Base-by-base conservation (phyloP, 306 rosid species). In the Cajanus cajan region DNA sequence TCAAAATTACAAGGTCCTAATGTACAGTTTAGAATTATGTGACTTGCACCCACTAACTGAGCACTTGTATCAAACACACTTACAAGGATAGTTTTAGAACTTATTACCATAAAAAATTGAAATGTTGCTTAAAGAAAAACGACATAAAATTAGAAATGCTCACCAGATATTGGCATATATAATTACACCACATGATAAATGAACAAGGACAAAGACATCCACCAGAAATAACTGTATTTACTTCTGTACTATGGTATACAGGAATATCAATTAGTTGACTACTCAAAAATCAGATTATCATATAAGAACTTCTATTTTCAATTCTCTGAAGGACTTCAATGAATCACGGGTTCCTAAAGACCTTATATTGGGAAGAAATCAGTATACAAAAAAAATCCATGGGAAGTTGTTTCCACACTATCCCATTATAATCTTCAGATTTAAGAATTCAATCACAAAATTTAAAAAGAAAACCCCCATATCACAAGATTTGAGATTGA, bases 81-180 rank as follows among this genome's bases (percentile, higher is more conserved):
- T 1, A 48, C 67, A 68, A 4, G 50, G 33, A 55, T 70, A n/a
- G 70, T 47, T 77, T 47, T 47, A 57, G 22, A 66, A 73, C 76
- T 78, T 66, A 37, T 2, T 15, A 44, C 21, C n/a, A 36, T 19
- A 31, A 72, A 52, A 52, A 39, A 37, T 19, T 34, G 22, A 22
- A 82, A 63, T 22, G 33, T 37, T 63, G 18, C 37, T 63, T 61
- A 47, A 48, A 48, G 55, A 31, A 48, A 54, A 83, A 79, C 31
- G 57, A 66, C 8, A 58, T 11, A 54, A 73, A 40, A 61, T 25
- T 52, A 69, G 39, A 59, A 69, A 28, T 31, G 28, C 64, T 52
- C 78, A 33, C 78, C 69, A 55, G 68, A 47, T 40, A 83, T 40
- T 68, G 74, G 65, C 81, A 75, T 62, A 69, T 62, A 63, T 22